These are phyloP conservation scores for Solanum medicagineum DNA, from an alignment of 257 asterid genomes.

Conservation along the genomic window DNA sequence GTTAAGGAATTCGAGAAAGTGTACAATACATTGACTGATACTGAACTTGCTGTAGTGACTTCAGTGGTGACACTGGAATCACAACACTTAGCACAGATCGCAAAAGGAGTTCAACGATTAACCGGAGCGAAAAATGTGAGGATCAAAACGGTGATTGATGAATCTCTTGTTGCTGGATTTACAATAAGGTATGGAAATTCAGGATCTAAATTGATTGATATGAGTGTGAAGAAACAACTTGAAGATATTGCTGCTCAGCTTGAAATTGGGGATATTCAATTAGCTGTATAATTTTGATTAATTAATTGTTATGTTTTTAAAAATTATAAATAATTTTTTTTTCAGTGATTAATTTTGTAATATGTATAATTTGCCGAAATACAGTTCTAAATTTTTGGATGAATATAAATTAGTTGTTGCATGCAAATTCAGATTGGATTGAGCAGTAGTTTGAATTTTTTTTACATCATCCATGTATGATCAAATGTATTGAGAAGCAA, in stretches of 20 bases:
- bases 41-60: conserved; percentile 64
- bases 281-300: conserved; percentile 14
- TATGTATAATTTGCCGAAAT: not conserved
- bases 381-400: not conserved
- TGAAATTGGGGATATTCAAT: conserved; percentile 63
- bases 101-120: conserved; percentile 67
- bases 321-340: not conserved
- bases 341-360: not conserved
- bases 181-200: conserved; percentile 58
- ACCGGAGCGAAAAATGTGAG: conserved; percentile 65
- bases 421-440: not conserved
- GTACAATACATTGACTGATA: conserved; percentile 41
- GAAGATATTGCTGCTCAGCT: conserved; percentile 65
- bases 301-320: not conserved
- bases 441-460: too few species aligned
- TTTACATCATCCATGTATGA: too few species aligned
- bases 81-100: conserved; percentile 71
- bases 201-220: conserved; percentile 71
- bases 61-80: conserved; percentile 73
- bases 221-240: conserved; percentile 90
- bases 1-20: conserved; percentile 47
- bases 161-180: conserved; percentile 78
- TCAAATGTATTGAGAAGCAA: too few species aligned
- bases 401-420: not conserved
- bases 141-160: conserved; percentile 54